phyloP scores from a whole-genome alignment of 148 eudicot genomes.

The Rhododendron vialii region DNA sequence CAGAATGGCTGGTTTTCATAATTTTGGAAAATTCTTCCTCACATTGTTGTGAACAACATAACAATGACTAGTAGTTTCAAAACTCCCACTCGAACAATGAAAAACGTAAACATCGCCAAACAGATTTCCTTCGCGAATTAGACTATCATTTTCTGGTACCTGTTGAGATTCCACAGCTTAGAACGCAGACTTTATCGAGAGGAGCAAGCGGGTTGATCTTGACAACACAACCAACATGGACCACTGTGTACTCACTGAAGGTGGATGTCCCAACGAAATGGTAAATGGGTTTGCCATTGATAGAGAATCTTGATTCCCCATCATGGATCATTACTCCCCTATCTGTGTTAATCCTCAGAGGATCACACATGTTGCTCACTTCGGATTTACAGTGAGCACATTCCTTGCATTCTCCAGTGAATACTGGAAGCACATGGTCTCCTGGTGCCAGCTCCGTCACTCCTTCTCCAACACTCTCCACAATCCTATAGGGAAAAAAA shows the following conservation, averaged over 20 bases:
- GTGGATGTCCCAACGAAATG: slow-evolving; percentile 36
- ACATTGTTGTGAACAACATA: no score
- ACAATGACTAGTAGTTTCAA: no score
- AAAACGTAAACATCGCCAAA: neutral
- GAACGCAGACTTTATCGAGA: slow-evolving; percentile 33
- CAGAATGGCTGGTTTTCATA: no score
- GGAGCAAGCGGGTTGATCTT: slow-evolving; percentile 31
- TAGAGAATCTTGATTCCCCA: slow-evolving; percentile 27
- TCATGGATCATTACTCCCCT: slow-evolving; percentile 36
- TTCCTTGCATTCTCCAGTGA: slow-evolving; percentile 35
- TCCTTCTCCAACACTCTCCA: slow-evolving; percentile 39
- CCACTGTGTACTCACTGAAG: slow-evolving; percentile 40
- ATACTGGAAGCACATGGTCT: slow-evolving; percentile 38
- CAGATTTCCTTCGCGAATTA: no score
- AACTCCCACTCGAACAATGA: neutral
- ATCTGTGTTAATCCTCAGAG: slow-evolving; percentile 24
- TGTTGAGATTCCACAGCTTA: slow-evolving; percentile 41
- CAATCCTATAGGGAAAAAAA: slow-evolving; percentile 22
- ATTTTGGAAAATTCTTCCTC: no score
- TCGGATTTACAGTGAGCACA: slow-evolving; percentile 36
- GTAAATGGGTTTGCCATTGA: slow-evolving; percentile 33
- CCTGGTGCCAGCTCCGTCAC: slow-evolving; percentile 35
- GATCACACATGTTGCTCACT: slow-evolving; percentile 37
- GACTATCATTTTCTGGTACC: slow-evolving; percentile 15
- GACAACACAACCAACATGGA: slow-evolving; percentile 27